Evolutionary conservation across 352 stramenopile species (phyloP).

Genomic region (Phytopythium kandeliae): DNA sequence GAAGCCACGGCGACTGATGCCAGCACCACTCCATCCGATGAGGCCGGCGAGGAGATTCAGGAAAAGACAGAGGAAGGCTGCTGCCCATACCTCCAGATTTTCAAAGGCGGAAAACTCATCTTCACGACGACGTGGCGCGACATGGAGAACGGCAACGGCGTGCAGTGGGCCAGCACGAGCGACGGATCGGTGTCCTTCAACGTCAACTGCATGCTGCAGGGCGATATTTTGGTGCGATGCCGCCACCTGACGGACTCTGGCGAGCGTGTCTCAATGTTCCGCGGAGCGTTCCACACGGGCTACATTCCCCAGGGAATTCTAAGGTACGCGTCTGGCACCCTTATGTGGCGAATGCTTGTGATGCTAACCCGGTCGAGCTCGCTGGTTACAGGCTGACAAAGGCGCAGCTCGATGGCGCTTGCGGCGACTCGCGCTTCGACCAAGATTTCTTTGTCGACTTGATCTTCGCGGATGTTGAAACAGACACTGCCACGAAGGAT

Average conservation of each 20-base stretch:
- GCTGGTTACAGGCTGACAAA: conserved; percentile 83
- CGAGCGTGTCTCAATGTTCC: conserved; percentile 95
- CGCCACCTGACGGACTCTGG: conserved; percentile 90
- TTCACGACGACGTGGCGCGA: conserved; percentile 92
- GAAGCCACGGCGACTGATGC: conserved; percentile 6
- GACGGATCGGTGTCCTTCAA: conserved; percentile 93
- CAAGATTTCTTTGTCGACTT: conserved; percentile 97
- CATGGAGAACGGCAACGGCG: conserved; percentile 79
- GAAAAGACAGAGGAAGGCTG: conserved; percentile 87
- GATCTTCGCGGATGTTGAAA: conserved; percentile 94
- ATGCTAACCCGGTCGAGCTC: too few relatives aligned
- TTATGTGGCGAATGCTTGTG: too few relatives aligned
- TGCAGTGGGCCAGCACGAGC: conserved; percentile 87
- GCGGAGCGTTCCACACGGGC: conserved; percentile 97
- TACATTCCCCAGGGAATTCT: conserved; percentile 96
- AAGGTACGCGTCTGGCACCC: conserved; percentile 40
- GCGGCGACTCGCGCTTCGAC: conserved; percentile 90
- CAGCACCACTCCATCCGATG: conserved; percentile 3
- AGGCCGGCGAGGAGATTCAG: conserved; percentile 41
- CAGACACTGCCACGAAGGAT: conserved; percentile 29
- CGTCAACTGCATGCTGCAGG: conserved; percentile 95
- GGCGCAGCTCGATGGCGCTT: conserved; percentile 94
- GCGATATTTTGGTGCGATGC: conserved; percentile 95
- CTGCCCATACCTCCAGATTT: conserved; percentile 97
- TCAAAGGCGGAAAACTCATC: conserved; percentile 95